phyloP scores from a whole-genome alignment of 768 basidiomycete species.

The Filobasidium wieringae region DNA sequence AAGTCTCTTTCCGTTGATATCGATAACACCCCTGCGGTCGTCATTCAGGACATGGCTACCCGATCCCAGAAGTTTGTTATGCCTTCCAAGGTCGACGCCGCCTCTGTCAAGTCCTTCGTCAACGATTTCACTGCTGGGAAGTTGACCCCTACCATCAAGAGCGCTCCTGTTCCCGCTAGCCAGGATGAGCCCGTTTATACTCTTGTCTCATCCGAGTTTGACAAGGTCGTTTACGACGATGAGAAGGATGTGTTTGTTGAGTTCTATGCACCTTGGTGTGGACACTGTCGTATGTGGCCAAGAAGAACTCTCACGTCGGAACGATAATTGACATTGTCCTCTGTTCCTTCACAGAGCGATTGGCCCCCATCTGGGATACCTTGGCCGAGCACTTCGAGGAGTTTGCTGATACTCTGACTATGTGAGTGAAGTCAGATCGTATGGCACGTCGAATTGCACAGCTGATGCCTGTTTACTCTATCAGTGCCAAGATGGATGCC shows the following conservation, averaged over 20 bases:
- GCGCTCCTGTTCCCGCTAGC: conserved; percentile 65
- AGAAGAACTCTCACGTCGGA: too few species aligned
- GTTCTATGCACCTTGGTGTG: conserved; percentile 92
- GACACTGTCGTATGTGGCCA: conserved; percentile 23
- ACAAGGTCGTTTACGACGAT: conserved; percentile 72
- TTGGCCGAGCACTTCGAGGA: conserved; percentile 72
- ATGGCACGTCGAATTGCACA: neutral
- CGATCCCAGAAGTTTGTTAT: conserved; percentile 78
- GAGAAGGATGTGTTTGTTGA: conserved; percentile 88
- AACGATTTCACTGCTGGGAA: conserved; percentile 57
- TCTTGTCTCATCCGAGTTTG: conserved; percentile 80
- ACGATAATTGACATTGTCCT: neutral
- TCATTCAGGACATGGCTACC: conserved; percentile 69
- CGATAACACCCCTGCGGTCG: conserved; percentile 82
- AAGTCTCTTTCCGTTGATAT: conserved; percentile 71
- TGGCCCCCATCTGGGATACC: conserved; percentile 85
- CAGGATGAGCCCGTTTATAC: conserved; percentile 74
- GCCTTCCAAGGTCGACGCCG: conserved; percentile 49
- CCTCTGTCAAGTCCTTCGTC: conserved; percentile 52
- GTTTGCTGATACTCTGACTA: conserved; percentile 61
- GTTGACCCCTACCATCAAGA: conserved; percentile 75
- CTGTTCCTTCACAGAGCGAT: conserved; percentile 42
- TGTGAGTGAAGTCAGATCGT: conserved; percentile 44
- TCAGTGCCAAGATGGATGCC: conserved; percentile 79
- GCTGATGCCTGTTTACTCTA: neutral